Evolutionary conservation across 139 green algal species (phyloP), one percentile per base, ranked within the genome.

Genomic region (Coccomyxa sp.): DNA sequence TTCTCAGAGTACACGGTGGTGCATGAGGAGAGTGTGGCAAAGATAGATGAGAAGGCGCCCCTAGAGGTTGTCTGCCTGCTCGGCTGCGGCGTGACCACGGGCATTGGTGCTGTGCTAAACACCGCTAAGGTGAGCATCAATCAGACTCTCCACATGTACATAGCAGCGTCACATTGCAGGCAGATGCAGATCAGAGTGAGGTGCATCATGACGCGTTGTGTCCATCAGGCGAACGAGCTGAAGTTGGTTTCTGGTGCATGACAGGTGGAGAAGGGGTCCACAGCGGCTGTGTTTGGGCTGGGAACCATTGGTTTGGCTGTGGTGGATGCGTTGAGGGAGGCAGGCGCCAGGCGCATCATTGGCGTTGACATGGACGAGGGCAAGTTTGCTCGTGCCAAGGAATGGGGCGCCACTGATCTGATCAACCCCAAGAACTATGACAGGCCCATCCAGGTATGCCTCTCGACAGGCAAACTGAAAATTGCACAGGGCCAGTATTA

Each of bases 1-100:
- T 99, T 99, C 83, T 89, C 88, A 12, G 93, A 99, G 92, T 99
- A 99, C 92, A 98, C 97, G 0, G 97, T 99, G 38, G 89, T 99
- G 32, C 95, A 98, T 81, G 96, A 98, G 84, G 90, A 94, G 85
- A 92, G 83, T 28, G 92, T 97, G 30, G 94, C 94, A 32, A 95
- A 96, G 85, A 89, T 98, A 17, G 80, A 90, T 76, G 77, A 86
- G 38, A 81, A 88, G 30, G 93, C 93, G 30, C 92, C 92, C 0
- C 88, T 97, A 79, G 93, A 97, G 45, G 94, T 93, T 88, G 90
- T 96, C 21, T 97, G 93, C 86, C 90, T 99, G 81, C 89, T 98
- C 77, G 95, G 95, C 67, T 98, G 95, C 85, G 95, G 95, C 75
- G 92, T 98, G 57, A 74, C 92, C 38, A 89, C 81, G 67, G 85